Evolutionary conservation across 2,329 filamentous ascomycete species (phyloP).

Genomic region (Exserohilum rostratum): DNA sequence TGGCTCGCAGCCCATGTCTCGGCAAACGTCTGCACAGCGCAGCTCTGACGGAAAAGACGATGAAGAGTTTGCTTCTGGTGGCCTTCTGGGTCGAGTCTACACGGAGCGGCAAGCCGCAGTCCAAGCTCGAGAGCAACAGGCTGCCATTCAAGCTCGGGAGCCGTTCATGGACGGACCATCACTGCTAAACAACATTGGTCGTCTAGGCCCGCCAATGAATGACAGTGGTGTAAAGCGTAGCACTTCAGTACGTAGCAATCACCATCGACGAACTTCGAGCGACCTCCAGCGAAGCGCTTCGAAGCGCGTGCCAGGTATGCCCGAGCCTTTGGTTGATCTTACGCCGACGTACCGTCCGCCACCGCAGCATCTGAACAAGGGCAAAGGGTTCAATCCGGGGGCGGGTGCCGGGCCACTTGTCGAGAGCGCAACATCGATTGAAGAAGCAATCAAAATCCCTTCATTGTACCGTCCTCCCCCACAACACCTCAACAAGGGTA

Average conservation of each 20-base stretch:
- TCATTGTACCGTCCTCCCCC: conserved; percentile 68
- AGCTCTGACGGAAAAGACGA: conserved; percentile 34
- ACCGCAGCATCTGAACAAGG: conserved; percentile 63
- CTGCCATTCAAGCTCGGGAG: too few species aligned
- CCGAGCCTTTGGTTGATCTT: conserved; percentile 71
- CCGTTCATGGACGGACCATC: conserved; percentile 65
- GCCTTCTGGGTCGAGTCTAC: conserved; percentile 59
- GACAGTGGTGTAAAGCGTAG: conserved; percentile 38
- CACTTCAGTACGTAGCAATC: conserved; percentile 40
- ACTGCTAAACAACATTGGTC: conserved; percentile 57
- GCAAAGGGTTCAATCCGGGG: conserved; percentile 56
- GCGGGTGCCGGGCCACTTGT: conserved; percentile 51
- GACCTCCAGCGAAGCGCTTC: conserved; percentile 57
- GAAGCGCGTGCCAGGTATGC: conserved; percentile 46
- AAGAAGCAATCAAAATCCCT: conserved; percentile 22
- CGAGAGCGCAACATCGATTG: conserved; percentile 54
- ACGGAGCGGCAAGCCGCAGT: conserved; percentile 52
- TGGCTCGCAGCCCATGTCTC: conserved; percentile 19
- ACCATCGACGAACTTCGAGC: conserved; percentile 40
- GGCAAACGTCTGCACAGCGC: conserved; percentile 30
- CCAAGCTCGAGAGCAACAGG: conserved; percentile 49
- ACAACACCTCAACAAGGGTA: conserved; percentile 62
- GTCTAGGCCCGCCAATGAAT: conserved; percentile 32
- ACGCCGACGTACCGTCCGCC: conserved; percentile 69
- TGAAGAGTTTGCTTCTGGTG: conserved; percentile 54